Evolutionary conservation across 1,284 basidiomycete genomes (phyloP).

Genomic region (Meira nashicola): DNA sequence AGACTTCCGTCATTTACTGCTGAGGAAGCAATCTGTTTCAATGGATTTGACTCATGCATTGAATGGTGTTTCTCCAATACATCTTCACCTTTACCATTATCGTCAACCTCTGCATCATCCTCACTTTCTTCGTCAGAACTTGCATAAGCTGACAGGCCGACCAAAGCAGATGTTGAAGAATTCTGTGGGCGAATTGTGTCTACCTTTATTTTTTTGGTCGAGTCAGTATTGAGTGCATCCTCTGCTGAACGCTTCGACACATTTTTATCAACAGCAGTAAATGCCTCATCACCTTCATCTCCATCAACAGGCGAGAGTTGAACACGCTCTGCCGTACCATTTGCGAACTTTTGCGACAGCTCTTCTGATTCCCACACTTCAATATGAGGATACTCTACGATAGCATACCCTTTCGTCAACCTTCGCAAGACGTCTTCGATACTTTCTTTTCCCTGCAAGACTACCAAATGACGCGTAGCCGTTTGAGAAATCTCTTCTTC

Average conservation of each 20-base stretch:
- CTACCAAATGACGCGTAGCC: background rate
- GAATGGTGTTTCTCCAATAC: background rate
- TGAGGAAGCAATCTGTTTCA: background rate
- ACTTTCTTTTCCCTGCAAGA: background rate
- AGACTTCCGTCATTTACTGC: background rate
- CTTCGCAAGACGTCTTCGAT: background rate
- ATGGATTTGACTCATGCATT: too few species aligned
- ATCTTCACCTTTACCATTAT: background rate
- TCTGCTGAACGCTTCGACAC: background rate
- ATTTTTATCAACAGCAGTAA: background rate
- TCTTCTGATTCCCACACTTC: slow-evolving; percentile 6
- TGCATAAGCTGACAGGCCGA: slow-evolving; percentile 6
- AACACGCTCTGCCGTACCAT: background rate
- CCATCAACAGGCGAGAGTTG: background rate
- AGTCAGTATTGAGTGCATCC: too few species aligned
- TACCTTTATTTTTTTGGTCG: background rate
- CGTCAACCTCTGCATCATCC: background rate
- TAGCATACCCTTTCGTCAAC: slow-evolving; percentile 4
- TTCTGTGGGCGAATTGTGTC: background rate
- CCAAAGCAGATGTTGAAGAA: background rate
- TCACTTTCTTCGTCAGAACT: slow-evolving; percentile 1
- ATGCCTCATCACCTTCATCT: background rate
- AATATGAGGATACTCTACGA: slow-evolving; percentile 9
- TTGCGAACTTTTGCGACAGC: background rate
- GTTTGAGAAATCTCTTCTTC: background rate